phyloP scores from a whole-genome alignment of 257 asterid genomes.

The Parsonsia alboflavescens region DNA sequence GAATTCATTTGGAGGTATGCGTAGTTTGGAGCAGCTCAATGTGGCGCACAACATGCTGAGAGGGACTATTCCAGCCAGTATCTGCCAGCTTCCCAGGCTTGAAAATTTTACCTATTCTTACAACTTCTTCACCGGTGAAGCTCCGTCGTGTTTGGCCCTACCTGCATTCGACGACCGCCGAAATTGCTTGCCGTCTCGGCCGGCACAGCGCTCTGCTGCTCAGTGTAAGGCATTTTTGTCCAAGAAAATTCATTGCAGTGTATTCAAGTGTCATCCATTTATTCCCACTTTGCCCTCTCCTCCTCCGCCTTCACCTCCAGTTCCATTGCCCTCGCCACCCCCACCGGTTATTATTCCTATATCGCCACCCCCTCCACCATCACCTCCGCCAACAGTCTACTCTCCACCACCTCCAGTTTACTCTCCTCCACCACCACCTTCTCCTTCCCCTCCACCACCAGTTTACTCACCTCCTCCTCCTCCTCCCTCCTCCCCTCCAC shows the following conservation, averaged over 20 bases:
- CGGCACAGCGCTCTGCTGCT: constrained; percentile 48
- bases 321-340: constrained; percentile 15
- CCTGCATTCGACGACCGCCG: constrained; percentile 50
- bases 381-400: constrained; percentile 9
- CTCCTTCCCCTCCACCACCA: constrained; percentile 3
- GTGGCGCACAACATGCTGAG: constrained; percentile 63
- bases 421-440: constrained; percentile 28
- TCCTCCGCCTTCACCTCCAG: constrained; percentile 23
- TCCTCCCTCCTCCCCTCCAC: constrained; percentile 39
- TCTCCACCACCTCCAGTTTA: constrained; percentile 18
- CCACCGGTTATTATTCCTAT: constrained; percentile 21
- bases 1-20: constrained; percentile 51
- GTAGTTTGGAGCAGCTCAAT: constrained; percentile 73
- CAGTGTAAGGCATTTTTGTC: constrained; percentile 54
- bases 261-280: constrained; percentile 64
- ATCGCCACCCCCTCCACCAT: constrained; percentile 8
- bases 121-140: constrained; percentile 78
- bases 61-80: constrained; percentile 59
- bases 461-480: constrained; percentile 24
- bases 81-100: constrained; percentile 56
- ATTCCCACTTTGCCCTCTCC: constrained; percentile 42
- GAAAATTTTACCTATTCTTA: constrained; percentile 59
- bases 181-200: constrained; percentile 68
- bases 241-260: constrained; percentile 62
- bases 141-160: constrained; percentile 60